These are phyloP conservation scores for Canna indica DNA, from an alignment of 176 grass and related monocot genomes.

Conservation along the genomic window DNA sequence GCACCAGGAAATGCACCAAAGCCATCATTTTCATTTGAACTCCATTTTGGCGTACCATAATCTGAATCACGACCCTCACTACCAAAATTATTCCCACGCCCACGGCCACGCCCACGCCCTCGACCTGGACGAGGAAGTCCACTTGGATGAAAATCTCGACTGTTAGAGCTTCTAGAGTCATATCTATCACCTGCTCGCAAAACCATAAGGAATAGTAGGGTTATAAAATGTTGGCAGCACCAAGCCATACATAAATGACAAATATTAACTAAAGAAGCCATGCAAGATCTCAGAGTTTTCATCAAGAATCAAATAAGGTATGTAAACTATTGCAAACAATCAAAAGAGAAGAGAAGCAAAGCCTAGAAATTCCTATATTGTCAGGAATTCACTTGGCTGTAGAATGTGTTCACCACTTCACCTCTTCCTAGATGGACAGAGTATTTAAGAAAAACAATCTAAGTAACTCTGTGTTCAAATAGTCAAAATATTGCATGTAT, in stretches of 20 bases:
- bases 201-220: not conserved
- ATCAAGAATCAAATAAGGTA: too few relatives aligned
- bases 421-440: too few relatives aligned
- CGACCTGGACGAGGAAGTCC: conserved; percentile 27
- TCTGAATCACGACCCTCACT: conserved; percentile 20
- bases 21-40: conserved; percentile 28
- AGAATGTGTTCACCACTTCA: not conserved
- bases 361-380: too few relatives aligned
- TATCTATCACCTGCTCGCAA: conserved; percentile 55
- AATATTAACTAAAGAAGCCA: too few relatives aligned
- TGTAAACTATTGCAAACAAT: too few relatives aligned
- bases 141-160: conserved; percentile 35
- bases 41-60: conserved; percentile 27
- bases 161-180: conserved; percentile 45
- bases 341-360: too few relatives aligned
- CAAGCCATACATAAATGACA: not conserved
- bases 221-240: not conserved
- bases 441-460: too few relatives aligned
- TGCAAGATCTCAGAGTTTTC: too few relatives aligned
- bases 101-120: conserved; percentile 23
- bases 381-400: too few relatives aligned
- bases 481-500: too few relatives aligned
- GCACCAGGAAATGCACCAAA: conserved; percentile 29
- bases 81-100: conserved; percentile 45
- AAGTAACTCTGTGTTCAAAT: too few relatives aligned